These are phyloP conservation scores for Candida ponderosae DNA, from an alignment of 805 yeast species.

Conservation along the genomic window DNA sequence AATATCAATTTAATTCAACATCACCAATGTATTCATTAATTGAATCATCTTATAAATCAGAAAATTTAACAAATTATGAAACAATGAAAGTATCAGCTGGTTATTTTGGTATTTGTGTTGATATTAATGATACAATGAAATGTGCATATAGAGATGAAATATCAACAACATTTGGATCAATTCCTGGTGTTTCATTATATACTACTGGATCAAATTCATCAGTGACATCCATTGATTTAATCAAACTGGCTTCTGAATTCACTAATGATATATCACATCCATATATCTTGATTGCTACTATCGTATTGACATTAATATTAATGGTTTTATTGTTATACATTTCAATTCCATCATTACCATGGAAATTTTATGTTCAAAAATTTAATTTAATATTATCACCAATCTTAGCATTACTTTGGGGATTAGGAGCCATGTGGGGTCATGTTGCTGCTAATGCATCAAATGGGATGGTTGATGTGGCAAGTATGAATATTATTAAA, in stretches of 20 bases:
- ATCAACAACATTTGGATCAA: slow-evolving; percentile 13
- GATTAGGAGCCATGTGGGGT: slow-evolving; percentile 56
- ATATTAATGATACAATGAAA: slow-evolving; percentile 21
- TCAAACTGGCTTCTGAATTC: slow-evolving; percentile 38
- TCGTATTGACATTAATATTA: slow-evolving; percentile 34
- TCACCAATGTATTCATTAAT: slow-evolving; percentile 36
- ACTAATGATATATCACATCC: slow-evolving; percentile 44
- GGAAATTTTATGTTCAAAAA: slow-evolving; percentile 18
- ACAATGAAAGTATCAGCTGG: slow-evolving; percentile 42
- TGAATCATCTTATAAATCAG: slow-evolving; percentile 25
- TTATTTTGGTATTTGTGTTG: slow-evolving; percentile 50
- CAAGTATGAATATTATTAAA: slow-evolving; percentile 42
- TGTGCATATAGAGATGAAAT: slow-evolving; percentile 29
- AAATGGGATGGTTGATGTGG: slow-evolving; percentile 31
- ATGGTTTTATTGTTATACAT: slow-evolving; percentile 35
- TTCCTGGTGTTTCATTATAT: slow-evolving; percentile 28
- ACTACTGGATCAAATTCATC: slow-evolving; percentile 23
- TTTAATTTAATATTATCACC: slow-evolving; percentile 25
- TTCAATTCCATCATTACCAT: slow-evolving; percentile 43
- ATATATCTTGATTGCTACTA: slow-evolving; percentile 39
- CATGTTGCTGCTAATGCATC: slow-evolving; percentile 48
- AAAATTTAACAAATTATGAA: slow-evolving; percentile 27
- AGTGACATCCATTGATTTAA: slow-evolving; percentile 32
- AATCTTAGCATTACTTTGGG: slow-evolving; percentile 43
- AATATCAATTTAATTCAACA: slow-evolving; percentile 37